phyloP scores from a whole-genome alignment of 208 protist species.

The Leishmania gerbilli region DNA sequence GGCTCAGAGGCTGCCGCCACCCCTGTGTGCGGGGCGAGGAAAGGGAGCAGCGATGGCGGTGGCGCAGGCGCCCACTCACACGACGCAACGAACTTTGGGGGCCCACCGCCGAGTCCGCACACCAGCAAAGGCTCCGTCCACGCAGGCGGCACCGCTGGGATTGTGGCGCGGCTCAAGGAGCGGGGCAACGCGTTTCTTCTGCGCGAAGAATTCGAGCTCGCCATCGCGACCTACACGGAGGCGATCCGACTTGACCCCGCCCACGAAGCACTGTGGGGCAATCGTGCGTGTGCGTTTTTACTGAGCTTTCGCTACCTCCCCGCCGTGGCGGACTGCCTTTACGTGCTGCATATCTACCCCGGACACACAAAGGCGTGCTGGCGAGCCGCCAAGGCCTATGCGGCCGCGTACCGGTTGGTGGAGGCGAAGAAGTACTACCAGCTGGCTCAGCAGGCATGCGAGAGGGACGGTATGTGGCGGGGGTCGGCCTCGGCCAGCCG shows the following conservation, averaged over 20 bases:
- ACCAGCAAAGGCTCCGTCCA: neutral
- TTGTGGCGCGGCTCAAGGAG: conserved; percentile 43
- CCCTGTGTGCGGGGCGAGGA: neutral
- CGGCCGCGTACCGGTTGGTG: conserved; percentile 16
- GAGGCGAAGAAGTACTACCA: conserved; percentile 60
- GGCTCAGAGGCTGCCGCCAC: neutral
- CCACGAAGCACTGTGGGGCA: conserved; percentile 61
- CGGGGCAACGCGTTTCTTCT: conserved; percentile 64
- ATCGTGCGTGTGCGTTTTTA: conserved; percentile 78
- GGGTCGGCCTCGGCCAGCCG: neutral
- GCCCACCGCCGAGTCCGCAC: neutral
- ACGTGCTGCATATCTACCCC: conserved; percentile 48
- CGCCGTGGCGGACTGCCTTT: conserved; percentile 70
- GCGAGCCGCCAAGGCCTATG: conserved; percentile 72
- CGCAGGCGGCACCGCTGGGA: neutral
- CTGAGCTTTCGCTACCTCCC: conserved; percentile 57
- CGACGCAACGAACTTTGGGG: neutral
- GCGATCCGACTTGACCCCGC: conserved; percentile 55
- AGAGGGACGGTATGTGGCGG: neutral
- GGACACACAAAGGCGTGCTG: conserved; percentile 67
- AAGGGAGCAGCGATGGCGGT: neutral
- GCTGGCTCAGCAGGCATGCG: conserved; percentile 39
- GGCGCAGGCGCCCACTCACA: neutral
- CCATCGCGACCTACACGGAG: conserved; percentile 66
- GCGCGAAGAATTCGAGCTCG: conserved; percentile 48